These are phyloP conservation scores for Neurospora tetraspora DNA, from an alignment of 495 filamentous ascomycete species.

Conservation along the genomic window DNA sequence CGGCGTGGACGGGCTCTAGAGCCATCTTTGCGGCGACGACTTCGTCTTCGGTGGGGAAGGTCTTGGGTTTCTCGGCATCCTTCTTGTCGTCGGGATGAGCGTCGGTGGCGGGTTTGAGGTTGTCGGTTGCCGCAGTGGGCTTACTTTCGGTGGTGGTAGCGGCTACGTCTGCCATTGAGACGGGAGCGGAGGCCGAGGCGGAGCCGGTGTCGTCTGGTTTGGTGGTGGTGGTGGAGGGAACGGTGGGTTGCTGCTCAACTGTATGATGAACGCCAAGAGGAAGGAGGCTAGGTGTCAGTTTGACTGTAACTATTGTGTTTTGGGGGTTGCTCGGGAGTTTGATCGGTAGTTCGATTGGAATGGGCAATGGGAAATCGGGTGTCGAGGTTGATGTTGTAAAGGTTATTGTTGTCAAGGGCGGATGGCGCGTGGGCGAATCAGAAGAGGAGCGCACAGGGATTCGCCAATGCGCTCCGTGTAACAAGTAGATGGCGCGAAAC, in stretches of 20 bases:
- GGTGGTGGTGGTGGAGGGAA: neutral
- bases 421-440: neutral
- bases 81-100: neutral
- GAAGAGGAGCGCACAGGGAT: neutral
- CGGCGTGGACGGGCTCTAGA: neutral
- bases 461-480: neutral
- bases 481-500: neutral
- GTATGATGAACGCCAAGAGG: neutral
- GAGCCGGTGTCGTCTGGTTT: slow-evolving; percentile 1
- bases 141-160: slow-evolving; percentile 4
- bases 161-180: slow-evolving; percentile 1
- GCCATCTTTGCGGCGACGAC: neutral
- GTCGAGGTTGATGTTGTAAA: neutral
- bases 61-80: slow-evolving; percentile 1
- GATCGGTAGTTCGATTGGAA: neutral
- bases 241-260: neutral
- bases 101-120: neutral
- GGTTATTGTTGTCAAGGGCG: neutral
- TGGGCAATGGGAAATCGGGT: neutral
- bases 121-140: neutral
- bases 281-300: neutral
- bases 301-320: neutral
- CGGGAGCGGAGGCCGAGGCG: neutral
- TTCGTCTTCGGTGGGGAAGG: neutral
- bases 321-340: neutral